These are phyloP conservation scores for Irpex sp. DNA, from an alignment of 1,284 basidiomycete species.

Conservation along the genomic window DNA sequence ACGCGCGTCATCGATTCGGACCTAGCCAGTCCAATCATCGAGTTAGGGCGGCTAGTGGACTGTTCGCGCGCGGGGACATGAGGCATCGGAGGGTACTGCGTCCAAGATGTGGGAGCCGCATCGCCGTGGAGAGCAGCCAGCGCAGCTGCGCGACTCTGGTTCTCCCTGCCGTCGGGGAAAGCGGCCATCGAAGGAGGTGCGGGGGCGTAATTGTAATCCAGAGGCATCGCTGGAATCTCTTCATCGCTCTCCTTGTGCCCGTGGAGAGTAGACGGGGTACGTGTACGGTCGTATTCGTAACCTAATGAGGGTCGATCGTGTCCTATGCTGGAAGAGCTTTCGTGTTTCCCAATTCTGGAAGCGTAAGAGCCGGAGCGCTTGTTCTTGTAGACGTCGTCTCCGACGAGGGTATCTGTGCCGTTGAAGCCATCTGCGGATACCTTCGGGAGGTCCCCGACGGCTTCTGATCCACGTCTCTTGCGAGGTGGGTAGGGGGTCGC, in stretches of 20 bases:
- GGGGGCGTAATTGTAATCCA: background rate
- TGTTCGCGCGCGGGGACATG: background rate
- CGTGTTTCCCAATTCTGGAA: background rate
- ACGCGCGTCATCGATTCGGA: slow-evolving; percentile 12
- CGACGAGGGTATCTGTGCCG: background rate
- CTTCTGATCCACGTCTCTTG: background rate
- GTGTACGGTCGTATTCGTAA: slow-evolving; percentile 8
- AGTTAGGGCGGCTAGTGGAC: slow-evolving; percentile 8
- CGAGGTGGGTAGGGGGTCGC: background rate
- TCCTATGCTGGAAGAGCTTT: background rate
- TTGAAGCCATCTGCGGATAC: background rate
- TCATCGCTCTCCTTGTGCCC: slow-evolving; percentile 8
- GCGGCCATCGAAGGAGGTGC: background rate
- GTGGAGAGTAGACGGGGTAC: slow-evolving; percentile 8
- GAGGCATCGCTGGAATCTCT: slow-evolving; percentile 1
- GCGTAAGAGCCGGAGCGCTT: background rate
- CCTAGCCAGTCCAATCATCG: slow-evolving; percentile 19
- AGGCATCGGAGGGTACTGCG: slow-evolving; percentile 1
- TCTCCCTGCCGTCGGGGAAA: slow-evolving; percentile 2
- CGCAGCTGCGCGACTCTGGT: slow-evolving; percentile 20
- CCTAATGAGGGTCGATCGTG: background rate
- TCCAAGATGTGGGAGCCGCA: slow-evolving; percentile 1
- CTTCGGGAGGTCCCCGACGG: background rate
- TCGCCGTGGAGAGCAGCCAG: slow-evolving; percentile 19
- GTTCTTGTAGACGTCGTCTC: background rate